Evolutionary conservation across 176 grass and related monocot genomes (phyloP), one percentile per base, ranked within the genome.

Genomic region (Aegilops sharonensis): DNA sequence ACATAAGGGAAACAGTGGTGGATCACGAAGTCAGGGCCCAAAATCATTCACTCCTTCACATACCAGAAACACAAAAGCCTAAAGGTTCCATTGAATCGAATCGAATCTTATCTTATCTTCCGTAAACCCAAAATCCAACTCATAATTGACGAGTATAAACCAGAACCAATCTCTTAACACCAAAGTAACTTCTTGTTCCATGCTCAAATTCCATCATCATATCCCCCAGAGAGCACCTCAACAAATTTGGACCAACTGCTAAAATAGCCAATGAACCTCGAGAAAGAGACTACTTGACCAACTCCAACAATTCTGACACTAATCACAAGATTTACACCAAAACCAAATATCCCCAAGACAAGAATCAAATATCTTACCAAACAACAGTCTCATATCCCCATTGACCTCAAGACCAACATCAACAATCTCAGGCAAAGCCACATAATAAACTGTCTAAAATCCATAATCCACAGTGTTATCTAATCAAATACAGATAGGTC

Each of bases 391-490:
- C 67, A 72, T 60, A 83, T 72, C 48, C 45, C 67, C 81, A 60
- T 17, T 24, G 2, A 37, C 67, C 56, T 50, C 48, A 77, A 56
- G 45, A 83, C 31, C 47, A 82, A 70, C 18, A 83, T 60, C 68
- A 83, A 14, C 3, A 39, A 39, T 83, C 27, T 82, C 27, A 68
- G 27, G 10, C n/a, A 21, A 13, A 72, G 59, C 15, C 50, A 72
- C 11, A 42, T 27, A 6, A 9, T 31, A 32, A 83, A 83, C 37
- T 31, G 21, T 72, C 64, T 21, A 5, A 57, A 35, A 15, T 42
- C 81, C 81, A 83, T 34, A 71, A 56, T 59, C 67, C 66, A 82
- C 17, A 7, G 40, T 35, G 39, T 42, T 25, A 72, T 71, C 66
- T 70, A 57, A 23, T 36, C 20, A 83, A 65, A 65, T 52, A 82